Evolutionary conservation across 2,329 filamentous ascomycete species (phyloP).

Genomic region (Penicillium polonicum): DNA sequence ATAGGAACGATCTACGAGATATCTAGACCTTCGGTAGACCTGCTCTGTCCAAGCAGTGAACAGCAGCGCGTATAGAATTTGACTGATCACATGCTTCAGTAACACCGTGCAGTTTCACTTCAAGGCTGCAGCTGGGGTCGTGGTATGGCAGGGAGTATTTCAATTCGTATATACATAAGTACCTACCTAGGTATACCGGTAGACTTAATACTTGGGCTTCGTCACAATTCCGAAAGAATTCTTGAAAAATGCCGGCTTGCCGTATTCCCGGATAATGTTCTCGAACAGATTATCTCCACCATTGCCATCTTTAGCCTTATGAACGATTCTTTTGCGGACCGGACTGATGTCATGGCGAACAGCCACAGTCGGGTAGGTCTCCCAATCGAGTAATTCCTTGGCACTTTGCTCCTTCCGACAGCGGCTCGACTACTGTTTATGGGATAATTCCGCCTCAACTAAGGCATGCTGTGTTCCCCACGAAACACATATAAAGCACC

Average conservation of each 20-base stretch:
- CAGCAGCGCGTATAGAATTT: neutral
- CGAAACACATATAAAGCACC: conserved; percentile 2
- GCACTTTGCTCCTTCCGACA: neutral
- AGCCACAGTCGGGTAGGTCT: conserved; percentile 2
- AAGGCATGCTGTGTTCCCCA: conserved; percentile 2
- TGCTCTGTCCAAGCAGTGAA: neutral
- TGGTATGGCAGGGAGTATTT: neutral
- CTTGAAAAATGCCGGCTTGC: neutral
- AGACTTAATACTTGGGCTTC: neutral
- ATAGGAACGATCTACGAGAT: neutral
- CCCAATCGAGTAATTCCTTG: neutral
- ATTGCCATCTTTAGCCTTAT: neutral
- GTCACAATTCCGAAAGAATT: neutral
- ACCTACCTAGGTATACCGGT: too few relatives aligned
- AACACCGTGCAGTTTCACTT: too few relatives aligned
- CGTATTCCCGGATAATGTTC: neutral
- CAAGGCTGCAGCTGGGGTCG: neutral
- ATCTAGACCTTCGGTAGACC: neutral
- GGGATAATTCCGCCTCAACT: neutral
- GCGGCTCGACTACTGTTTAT: conserved; percentile 3
- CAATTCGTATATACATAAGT: neutral
- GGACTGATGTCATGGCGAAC: conserved; percentile 2
- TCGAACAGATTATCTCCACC: neutral
- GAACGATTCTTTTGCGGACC: neutral
- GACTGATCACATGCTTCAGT: neutral